Conservation (phyloP, 768 basidiomycete species). For the Kwoniella heveanensis region DNA sequence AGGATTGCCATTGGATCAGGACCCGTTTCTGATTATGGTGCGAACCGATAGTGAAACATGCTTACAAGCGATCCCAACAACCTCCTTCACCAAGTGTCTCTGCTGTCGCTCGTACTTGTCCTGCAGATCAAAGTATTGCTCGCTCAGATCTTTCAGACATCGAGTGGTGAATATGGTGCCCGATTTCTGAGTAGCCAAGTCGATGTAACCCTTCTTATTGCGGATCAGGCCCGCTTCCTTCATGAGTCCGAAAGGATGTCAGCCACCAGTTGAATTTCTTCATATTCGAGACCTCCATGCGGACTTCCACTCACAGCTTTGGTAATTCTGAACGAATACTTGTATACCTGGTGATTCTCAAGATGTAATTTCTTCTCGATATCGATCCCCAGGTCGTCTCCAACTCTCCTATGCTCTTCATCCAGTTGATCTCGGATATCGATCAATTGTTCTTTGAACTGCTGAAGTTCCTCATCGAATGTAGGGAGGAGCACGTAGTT, state of each 20-base stretch:
- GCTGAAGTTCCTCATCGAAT: slow-evolving; percentile 75
- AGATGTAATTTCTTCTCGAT: slow-evolving; percentile 94
- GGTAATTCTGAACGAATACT: slow-evolving; percentile 89
- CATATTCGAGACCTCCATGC: too few relatives aligned
- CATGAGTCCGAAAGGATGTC: too few relatives aligned
- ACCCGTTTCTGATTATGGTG: too few relatives aligned
- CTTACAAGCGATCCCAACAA: slow-evolving; percentile 87
- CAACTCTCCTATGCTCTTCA: slow-evolving; percentile 71
- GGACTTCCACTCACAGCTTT: slow-evolving; percentile 73
- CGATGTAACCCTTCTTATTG: slow-evolving; percentile 70
- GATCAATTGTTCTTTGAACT: slow-evolving; percentile 68
- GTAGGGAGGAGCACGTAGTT: slow-evolving; percentile 90
- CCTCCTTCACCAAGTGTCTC: slow-evolving; percentile 80
- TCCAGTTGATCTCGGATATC: slow-evolving; percentile 79
- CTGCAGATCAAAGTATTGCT: slow-evolving; percentile 69
- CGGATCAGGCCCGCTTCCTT: slow-evolving; percentile 79
- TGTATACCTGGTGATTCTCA: slow-evolving; percentile 84
- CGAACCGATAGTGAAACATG: background rate
- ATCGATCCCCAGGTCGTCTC: slow-evolving; percentile 73
- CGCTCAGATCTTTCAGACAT: slow-evolving; percentile 69
- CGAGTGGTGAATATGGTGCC: slow-evolving; percentile 88
- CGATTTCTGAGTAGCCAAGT: slow-evolving; percentile 79
- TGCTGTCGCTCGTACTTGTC: slow-evolving; percentile 75
- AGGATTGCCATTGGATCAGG: background rate
- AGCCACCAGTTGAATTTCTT: too few relatives aligned